A percentile compares a stretch with the other conserved stretches of the same genome.
These are phyloP conservation scores for Thelonectria rubi DNA, from an alignment of 2,329 filamentous ascomycete species.

Conservation along the genomic window DNA sequence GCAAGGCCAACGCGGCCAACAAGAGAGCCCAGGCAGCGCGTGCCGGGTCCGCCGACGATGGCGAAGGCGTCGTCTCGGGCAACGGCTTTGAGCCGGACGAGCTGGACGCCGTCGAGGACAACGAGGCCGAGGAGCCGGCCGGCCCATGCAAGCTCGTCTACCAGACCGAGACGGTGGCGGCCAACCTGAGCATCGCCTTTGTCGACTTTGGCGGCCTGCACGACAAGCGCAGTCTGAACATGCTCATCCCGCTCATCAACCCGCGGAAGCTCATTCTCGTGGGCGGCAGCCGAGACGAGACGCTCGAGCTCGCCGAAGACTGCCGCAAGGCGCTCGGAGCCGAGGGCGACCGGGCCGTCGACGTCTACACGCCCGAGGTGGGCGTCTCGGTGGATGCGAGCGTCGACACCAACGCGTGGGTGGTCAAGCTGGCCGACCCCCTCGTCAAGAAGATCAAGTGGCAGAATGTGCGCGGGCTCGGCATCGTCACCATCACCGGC, in stretches of 20 bases:
- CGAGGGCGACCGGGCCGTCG: constrained; percentile 61
- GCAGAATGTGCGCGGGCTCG: constrained; percentile 91
- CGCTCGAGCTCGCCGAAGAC: constrained; percentile 78
- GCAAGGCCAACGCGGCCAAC: constrained; percentile 48
- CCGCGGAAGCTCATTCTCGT: constrained; percentile 95
- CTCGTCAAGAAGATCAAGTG: constrained; percentile 89
- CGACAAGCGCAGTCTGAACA: constrained; percentile 91
- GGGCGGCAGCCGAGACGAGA: constrained; percentile 82
- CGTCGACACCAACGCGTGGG: constrained; percentile 98
- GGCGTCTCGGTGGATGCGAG: constrained; percentile 84
- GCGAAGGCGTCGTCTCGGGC: constrained; percentile 47
- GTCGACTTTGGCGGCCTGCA: constrained; percentile 94
- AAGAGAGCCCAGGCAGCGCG: constrained; percentile 67
- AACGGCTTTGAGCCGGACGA: constrained; percentile 61
- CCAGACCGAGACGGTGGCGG: constrained; percentile 67
- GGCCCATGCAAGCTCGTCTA: constrained; percentile 82
- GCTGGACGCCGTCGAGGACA: constrained; percentile 66
- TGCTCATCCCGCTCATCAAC: constrained; percentile 92
- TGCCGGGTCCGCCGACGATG: constrained; percentile 57
- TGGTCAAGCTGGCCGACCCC: constrained; percentile 85
- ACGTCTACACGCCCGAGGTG: constrained; percentile 84
- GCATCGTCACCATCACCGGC: constrained; percentile 92
- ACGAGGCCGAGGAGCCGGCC: constrained; percentile 57
- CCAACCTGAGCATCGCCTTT: constrained; percentile 82
- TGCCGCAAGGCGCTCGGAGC: constrained; percentile 72